phyloP scores from a whole-genome alignment of 116 monocot genomes.

The Posidonia oceanica region DNA sequence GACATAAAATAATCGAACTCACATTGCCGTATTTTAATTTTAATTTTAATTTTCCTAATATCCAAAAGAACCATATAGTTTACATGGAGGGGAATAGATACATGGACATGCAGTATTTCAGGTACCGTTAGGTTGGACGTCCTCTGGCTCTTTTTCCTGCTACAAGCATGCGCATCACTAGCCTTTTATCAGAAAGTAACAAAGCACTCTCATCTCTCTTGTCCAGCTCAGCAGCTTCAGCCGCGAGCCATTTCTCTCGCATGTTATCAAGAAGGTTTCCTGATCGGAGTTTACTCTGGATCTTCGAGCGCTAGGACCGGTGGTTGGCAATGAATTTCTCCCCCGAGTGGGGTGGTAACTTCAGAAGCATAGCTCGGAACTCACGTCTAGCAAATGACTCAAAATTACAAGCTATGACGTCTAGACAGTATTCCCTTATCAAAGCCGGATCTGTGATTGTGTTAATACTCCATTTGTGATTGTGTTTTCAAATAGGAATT shows the following conservation, averaged over 20 bases:
- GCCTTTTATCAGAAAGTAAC: slow-evolving; percentile 67
- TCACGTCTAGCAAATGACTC: slow-evolving; percentile 77
- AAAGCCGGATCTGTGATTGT: too few relatives aligned
- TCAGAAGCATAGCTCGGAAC: slow-evolving; percentile 83
- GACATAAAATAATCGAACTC: too few relatives aligned
- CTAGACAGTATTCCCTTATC: slow-evolving; percentile 87
- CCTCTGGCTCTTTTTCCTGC: slow-evolving; percentile 39
- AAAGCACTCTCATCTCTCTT: slow-evolving; percentile 88
- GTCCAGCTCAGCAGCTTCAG: slow-evolving; percentile 82
- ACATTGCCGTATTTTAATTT: too few relatives aligned
- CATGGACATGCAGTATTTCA: neutral
- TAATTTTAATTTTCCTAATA: neutral
- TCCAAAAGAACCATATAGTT: neutral
- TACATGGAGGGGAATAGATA: neutral
- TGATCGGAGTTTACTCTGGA: slow-evolving; percentile 39
- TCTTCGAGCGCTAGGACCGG: slow-evolving; percentile 73
- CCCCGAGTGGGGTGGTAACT: slow-evolving; percentile 82
- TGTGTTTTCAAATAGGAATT: too few relatives aligned
- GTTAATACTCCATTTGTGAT: too few relatives aligned
- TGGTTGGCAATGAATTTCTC: slow-evolving; percentile 74
- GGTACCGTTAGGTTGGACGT: neutral
- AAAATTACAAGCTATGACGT: slow-evolving; percentile 79
- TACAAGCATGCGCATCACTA: slow-evolving; percentile 64
- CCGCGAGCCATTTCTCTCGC: slow-evolving; percentile 94
- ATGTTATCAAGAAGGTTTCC: slow-evolving; percentile 87